Percentiles rank a stretch among this genome's conserved stretches.
Evolutionary conservation across 148 eudicot genomes (phyloP).

Genomic region (Chenopodium quinoa): DNA sequence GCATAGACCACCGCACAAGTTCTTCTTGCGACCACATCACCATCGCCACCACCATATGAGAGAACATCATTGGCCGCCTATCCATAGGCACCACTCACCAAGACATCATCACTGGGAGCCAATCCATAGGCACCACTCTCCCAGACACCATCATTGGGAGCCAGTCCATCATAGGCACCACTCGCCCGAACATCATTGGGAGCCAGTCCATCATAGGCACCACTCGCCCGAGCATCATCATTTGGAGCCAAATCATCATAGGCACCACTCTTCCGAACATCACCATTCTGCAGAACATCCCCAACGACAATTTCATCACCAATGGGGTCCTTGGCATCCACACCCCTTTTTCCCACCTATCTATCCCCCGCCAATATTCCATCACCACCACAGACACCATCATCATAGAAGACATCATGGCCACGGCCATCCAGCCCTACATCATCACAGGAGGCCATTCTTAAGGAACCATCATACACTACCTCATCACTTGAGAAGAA

Average conservation of each 20-base stretch:
- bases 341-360: background rate
- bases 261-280: background rate
- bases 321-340: background rate
- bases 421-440: background rate
- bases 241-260: background rate
- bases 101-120: background rate
- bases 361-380: background rate
- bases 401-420: constrained; percentile 7
- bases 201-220: background rate
- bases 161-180: background rate
- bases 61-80: constrained; percentile 8
- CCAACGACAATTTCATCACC: background rate
- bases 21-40: constrained; percentile 18
- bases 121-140: background rate
- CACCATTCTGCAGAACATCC: background rate
- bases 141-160: constrained; percentile 8
- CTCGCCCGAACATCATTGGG: background rate
- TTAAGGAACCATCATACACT: background rate
- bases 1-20: constrained; percentile 12
- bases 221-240: background rate
- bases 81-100: background rate
- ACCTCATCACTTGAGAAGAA: constrained; percentile 11
- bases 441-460: constrained; percentile 5
- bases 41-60: constrained; percentile 8
- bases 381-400: constrained; percentile 3